Base-by-base conservation (phyloP, 345 rosid genomes). In the Abelmoschus esculentus region DNA sequence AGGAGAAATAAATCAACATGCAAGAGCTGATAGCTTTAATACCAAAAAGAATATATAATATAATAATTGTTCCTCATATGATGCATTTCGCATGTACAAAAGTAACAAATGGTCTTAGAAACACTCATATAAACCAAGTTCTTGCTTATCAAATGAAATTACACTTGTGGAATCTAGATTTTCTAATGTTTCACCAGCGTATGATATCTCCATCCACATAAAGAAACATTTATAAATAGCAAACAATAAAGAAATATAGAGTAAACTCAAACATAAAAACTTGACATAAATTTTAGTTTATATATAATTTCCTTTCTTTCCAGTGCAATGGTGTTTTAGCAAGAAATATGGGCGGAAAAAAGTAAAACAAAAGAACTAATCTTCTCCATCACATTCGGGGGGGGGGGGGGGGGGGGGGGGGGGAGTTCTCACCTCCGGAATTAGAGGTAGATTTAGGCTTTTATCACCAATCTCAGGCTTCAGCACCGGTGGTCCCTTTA, bases 391-490 rank as follows among this genome's bases (percentile, higher is more conserved):
- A 58, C 47, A 46, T 47, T 57, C 61, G 36, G 61, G 66, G 29
- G 59, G 59, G 61, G 52, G 59, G 59, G 61, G 52, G 59, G 36
- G 61, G 66, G 29, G 59, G 36, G 61, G 66, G 29, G 59, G 59
- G 61, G 52, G 59, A 61, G 67, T 2, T 66, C 86, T 66, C 58
- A 84, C 96, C 86, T 82, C 86, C 61, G 81, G 79, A 70, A 63
- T 55, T 34, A 77, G 11, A 36, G 67, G 22, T 12, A 75, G 67
- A 66, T 76, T 69, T 46, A 76, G 64, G 80, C 50, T 72, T 76
- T 83, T 82, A 65, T 70, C 46, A 58, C 79, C 80, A 63, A 62
- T 76, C 18, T 72, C 88, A 1, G 87, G 80, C 76, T 86, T 83
- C 66, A 81, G 61, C 59, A 62, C 72, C 36, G 82, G 42, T 7